Percentiles rank a stretch among this genome's conserved stretches.
phyloP scores from a whole-genome alignment of 2,329 filamentous ascomycete genomes.

The Whalleya microplaca region DNA sequence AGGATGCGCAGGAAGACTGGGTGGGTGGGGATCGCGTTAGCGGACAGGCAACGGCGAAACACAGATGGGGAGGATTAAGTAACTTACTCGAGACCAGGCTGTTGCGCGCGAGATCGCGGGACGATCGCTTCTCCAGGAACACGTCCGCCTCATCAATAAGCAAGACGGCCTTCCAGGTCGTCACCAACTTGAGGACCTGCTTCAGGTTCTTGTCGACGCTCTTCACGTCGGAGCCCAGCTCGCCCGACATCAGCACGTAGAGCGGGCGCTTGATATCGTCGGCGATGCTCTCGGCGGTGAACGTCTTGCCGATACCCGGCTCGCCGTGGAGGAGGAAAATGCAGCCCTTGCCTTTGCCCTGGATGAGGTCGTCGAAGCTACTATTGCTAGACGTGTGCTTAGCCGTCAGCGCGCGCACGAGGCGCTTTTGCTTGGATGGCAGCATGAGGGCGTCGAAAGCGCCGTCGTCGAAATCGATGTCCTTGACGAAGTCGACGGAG shows the following conservation, averaged over 20 bases:
- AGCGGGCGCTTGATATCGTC: constrained; percentile 16
- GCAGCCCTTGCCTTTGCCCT: constrained; percentile 2
- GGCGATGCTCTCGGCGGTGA: constrained; percentile 19
- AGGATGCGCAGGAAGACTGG: constrained; percentile 40
- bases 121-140: constrained; percentile 11
- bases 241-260: constrained; percentile 22
- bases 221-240: constrained; percentile 17
- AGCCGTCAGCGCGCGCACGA: constrained; percentile 14
- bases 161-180: constrained; percentile 17
- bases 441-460: constrained; percentile 19
- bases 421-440: constrained; percentile 13
- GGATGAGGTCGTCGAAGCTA: constrained; percentile 1
- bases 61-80: no score
- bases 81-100: constrained; percentile 6
- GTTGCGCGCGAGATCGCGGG: constrained; percentile 5
- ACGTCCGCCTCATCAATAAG: constrained; percentile 21
- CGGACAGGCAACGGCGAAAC: neutral
- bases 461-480: constrained; percentile 11
- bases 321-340: neutral
- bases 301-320: constrained; percentile 7
- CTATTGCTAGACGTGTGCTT: neutral
- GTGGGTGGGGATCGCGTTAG: neutral
- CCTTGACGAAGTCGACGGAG: constrained; percentile 9
- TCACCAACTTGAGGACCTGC: constrained; percentile 9
- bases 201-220: constrained; percentile 16